Conservation (phyloP, 768 basidiomycete species). For the Pisolithus marmoratus region DNA sequence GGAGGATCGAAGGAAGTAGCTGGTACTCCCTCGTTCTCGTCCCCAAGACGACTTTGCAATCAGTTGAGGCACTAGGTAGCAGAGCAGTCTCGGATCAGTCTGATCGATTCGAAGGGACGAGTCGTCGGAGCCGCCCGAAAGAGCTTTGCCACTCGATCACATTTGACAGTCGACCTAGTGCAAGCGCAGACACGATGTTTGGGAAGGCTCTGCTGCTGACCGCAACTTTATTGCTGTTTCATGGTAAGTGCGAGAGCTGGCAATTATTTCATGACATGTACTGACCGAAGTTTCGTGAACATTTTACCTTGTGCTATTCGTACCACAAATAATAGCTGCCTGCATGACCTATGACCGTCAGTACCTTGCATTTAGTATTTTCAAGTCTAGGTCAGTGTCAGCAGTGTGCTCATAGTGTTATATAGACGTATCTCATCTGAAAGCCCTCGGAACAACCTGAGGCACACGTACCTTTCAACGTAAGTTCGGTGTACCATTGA, state of each 20-base stretch:
- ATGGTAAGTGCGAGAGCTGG: constrained; percentile 40
- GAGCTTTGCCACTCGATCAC: too few relatives aligned
- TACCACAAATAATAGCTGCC: constrained; percentile 46
- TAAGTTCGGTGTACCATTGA: constrained; percentile 24
- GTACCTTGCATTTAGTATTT: constrained; percentile 18
- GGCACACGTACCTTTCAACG: constrained; percentile 58
- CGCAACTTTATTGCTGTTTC: constrained; percentile 45
- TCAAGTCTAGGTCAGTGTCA: background rate
- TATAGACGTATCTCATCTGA: constrained; percentile 69
- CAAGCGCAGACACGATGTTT: constrained; percentile 33
- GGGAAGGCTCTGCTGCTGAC: constrained; percentile 42
- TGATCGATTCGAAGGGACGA: too few relatives aligned
- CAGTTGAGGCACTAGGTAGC: too few relatives aligned
- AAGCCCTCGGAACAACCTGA: constrained; percentile 71
- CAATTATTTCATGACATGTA: background rate
- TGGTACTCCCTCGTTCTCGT: too few relatives aligned
- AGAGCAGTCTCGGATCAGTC: too few relatives aligned
- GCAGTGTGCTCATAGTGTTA: constrained; percentile 2
- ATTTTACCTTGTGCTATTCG: background rate
- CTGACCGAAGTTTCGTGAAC: constrained; percentile 1
- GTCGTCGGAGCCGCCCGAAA: too few relatives aligned
- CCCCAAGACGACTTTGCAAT: too few relatives aligned
- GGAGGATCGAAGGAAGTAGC: too few relatives aligned
- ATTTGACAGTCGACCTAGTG: background rate
- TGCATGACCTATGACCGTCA: constrained; percentile 78